Conservation (phyloP, 2,329 filamentous ascomycete genomes). For the Arthrobotrys conoides region DNA sequence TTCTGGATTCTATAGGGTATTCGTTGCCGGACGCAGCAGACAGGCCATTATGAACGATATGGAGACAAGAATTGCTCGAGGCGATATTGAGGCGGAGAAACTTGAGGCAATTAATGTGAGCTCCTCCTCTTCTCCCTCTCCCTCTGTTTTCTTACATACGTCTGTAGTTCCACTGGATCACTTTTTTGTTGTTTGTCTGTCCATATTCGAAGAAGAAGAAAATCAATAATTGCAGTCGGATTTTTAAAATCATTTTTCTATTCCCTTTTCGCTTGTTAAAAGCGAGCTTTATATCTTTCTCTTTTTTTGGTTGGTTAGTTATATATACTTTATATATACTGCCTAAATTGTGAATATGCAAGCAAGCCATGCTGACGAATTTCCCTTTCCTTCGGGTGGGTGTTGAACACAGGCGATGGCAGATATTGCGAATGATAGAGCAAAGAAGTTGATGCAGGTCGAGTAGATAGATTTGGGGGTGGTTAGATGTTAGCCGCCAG, state of each 20-base stretch:
- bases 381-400: conserved; percentile 40
- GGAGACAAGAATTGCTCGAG: conserved; percentile 63
- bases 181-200: conserved; percentile 17
- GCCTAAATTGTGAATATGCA: conserved; percentile 54
- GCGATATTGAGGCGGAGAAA: conserved; percentile 64
- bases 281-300: conserved; percentile 26
- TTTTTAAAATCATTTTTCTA: not conserved
- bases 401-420: conserved; percentile 64
- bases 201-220: not conserved
- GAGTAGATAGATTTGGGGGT: too few species aligned
- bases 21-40: conserved; percentile 63
- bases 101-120: conserved; percentile 65
- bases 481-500: conserved; percentile 1
- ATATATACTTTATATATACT: conserved; percentile 21
- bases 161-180: conserved; percentile 37
- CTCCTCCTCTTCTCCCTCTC: conserved; percentile 34
- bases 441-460: conserved; percentile 61
- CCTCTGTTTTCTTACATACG: conserved; percentile 23
- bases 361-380: conserved; percentile 46
- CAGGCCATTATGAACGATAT: conserved; percentile 64
- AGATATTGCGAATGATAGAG: conserved; percentile 64
- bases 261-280: conserved; percentile 57
- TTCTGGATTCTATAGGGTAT: conserved; percentile 60
- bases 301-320: conserved; percentile 28
- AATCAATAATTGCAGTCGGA: conserved; percentile 6